Percentiles rank a stretch among this genome's conserved stretches.
These are phyloP conservation scores for Sphagnurus paluster DNA, from an alignment of 1,284 basidiomycete species.

Conservation along the genomic window DNA sequence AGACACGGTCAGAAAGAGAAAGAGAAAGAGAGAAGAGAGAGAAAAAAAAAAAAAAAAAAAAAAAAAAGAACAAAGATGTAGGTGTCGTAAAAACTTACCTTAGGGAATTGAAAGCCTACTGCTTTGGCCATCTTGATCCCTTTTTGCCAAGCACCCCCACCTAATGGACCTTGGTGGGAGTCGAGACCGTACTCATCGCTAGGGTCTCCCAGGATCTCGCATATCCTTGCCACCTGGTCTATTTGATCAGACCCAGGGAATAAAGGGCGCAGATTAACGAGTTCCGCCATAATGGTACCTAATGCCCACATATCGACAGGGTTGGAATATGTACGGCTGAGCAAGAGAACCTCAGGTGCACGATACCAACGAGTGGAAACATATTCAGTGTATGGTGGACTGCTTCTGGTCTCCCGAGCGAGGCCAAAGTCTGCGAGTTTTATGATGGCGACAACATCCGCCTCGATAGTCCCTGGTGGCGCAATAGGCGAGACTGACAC, in stretches of 20 bases:
- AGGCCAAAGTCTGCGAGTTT: slow-evolving; percentile 99
- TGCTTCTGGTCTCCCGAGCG: slow-evolving; percentile 86
- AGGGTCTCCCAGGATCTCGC: slow-evolving; percentile 93
- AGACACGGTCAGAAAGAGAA: slow-evolving; percentile 12
- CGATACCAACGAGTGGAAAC: slow-evolving; percentile 99
- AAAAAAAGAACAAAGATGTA: neutral
- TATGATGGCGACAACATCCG: slow-evolving; percentile 95
- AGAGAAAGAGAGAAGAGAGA: slow-evolving; percentile 12
- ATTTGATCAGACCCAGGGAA: slow-evolving; percentile 97
- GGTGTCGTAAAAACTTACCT: slow-evolving; percentile 48
- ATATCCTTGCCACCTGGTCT: slow-evolving; percentile 92
- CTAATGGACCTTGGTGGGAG: slow-evolving; percentile 64
- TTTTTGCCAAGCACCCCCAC: slow-evolving; percentile 87
- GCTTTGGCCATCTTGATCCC: slow-evolving; percentile 86
- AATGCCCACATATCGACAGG: slow-evolving; percentile 99
- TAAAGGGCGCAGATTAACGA: slow-evolving; percentile 92
- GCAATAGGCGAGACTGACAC: slow-evolving; percentile 70
- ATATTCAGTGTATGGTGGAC: slow-evolving; percentile 97
- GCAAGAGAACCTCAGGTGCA: slow-evolving; percentile 93
- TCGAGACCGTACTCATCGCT: slow-evolving; percentile 82
- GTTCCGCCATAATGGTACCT: slow-evolving; percentile 96
- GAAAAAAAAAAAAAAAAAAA: too few relatives aligned
- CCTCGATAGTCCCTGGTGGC: slow-evolving; percentile 67
- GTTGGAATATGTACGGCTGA: slow-evolving; percentile 90
- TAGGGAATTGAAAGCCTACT: slow-evolving; percentile 90